Base-by-base conservation (phyloP, 1,284 basidiomycete species). In the Melanopsichium pennsylvanicum region DNA sequence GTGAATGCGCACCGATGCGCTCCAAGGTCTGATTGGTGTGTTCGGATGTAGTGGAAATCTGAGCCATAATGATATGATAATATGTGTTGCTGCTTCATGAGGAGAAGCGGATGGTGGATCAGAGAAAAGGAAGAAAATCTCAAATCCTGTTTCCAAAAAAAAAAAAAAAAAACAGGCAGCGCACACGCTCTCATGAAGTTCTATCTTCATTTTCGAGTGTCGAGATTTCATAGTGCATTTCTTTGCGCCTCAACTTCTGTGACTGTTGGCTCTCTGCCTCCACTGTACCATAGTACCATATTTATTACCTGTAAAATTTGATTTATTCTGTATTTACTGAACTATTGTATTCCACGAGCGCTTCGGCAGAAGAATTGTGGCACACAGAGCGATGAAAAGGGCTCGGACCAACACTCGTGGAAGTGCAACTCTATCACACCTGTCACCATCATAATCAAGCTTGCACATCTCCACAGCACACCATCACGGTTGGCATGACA, bases 1-100 rank as follows among this genome's bases (percentile, higher is more conserved):
- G 78, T 16, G 75, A 78, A 55, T 80, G 78, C 7, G 75, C 72
- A 21, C 78, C 78, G 40, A 80, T 80, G 33, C 78, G 61, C 49
- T 80, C 78, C 27, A 78, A 59, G 9, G 71, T 76, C 57, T 78
- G 76, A 35, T 77, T 69, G 32, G 68, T 75, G 22, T 54, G 71
- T 29, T 63, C 68, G 13, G 70, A 68, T 7, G 72, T 69, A 34
- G 75, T 77, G n/a, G 68, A 62, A 51, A 77, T 76, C 43, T 68
- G 68, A 32, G 75, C 75, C 75, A 63, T 69, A 33, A 18, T 51
- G 40, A 22, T 25, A 22, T n/a, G 34, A 31, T 31, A 25, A n/a
- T 13, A 19, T 12, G 31, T 23, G 26, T 37, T 12, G 19, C 12
- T 19, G 16, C 27, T 41, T 18, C 19, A 19, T 18, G 19, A 19